phyloP scores from a whole-genome alignment of 495 filamentous ascomycete genomes.

The Usnea hakonensis region DNA sequence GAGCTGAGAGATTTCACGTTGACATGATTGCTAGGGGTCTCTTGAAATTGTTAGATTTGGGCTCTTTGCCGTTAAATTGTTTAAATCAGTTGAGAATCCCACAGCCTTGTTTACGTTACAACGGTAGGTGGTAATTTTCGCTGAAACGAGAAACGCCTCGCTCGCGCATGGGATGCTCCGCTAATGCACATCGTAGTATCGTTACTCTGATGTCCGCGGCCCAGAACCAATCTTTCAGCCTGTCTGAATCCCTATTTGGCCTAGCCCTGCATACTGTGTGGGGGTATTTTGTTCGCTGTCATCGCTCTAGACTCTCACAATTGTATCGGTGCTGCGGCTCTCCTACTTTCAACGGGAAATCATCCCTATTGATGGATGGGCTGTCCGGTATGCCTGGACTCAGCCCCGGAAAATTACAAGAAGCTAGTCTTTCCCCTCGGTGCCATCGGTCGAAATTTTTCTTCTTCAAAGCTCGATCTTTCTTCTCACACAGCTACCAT shows the following conservation, averaged over 20 bases:
- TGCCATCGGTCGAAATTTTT: not conserved
- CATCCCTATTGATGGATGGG: not conserved
- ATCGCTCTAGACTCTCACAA: not conserved
- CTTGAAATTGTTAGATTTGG: too few relatives aligned
- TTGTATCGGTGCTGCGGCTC: not conserved
- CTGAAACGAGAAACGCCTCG: not conserved
- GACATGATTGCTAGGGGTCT: too few relatives aligned
- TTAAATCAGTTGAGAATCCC: not conserved
- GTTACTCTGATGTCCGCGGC: not conserved
- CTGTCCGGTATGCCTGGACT: not conserved
- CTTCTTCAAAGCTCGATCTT: not conserved
- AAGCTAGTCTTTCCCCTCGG: not conserved
- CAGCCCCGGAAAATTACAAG: not conserved
- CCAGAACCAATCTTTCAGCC: not conserved
- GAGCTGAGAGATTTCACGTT: not conserved
- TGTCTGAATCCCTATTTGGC: not conserved
- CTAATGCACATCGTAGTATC: not conserved
- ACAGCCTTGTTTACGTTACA: not conserved
- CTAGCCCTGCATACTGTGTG: not conserved
- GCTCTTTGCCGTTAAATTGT: too few relatives aligned
- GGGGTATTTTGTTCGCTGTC: not conserved
- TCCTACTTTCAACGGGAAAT: not conserved
- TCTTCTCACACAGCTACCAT: not conserved
- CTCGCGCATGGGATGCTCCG: not conserved
- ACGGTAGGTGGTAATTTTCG: too few relatives aligned